These are phyloP conservation scores for Kodamaea alishanica DNA, from an alignment of 1,139 yeast genomes.

Conservation along the genomic window DNA sequence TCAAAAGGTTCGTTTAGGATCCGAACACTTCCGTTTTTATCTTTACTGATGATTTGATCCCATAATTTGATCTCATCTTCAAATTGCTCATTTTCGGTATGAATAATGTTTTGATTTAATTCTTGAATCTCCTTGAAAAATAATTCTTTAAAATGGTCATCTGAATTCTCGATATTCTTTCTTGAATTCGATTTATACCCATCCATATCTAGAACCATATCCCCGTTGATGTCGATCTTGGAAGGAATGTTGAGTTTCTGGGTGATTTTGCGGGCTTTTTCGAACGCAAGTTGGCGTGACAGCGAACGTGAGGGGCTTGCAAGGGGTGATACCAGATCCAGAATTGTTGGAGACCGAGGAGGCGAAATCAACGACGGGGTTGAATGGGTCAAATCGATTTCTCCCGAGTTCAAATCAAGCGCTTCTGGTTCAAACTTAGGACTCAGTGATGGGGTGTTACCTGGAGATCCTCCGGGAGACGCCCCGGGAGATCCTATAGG, in stretches of 20 bases:
- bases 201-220: conserved; percentile 87
- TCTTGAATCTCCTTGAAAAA: conserved; percentile 53
- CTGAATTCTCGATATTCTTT: conserved; percentile 65
- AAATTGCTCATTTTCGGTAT: conserved; percentile 16
- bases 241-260: conserved; percentile 81
- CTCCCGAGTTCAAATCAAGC: conserved; percentile 28
- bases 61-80: conserved; percentile 29
- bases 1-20: conserved; percentile 29
- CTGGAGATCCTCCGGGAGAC: conserved; percentile 41
- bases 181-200: conserved; percentile 88
- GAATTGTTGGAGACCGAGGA: conserved; percentile 4
- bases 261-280: conserved; percentile 66
- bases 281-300: conserved; percentile 42
- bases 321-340: conserved; percentile 2
- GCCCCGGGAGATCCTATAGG: conserved; percentile 68
- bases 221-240: conserved; percentile 85
- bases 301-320: conserved; percentile 11
- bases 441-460: conserved; percentile 10
- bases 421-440: conserved; percentile 26
- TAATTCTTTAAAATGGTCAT: conserved; percentile 66
- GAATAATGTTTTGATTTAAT: conserved; percentile 15
- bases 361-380: not conserved
- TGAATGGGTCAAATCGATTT: conserved; percentile 2
- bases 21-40: conserved; percentile 69
- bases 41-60: conserved; percentile 45